Base-by-base conservation (phyloP, 805 yeast genomes). In the Zygosaccharomyces gambellarensis region DNA sequence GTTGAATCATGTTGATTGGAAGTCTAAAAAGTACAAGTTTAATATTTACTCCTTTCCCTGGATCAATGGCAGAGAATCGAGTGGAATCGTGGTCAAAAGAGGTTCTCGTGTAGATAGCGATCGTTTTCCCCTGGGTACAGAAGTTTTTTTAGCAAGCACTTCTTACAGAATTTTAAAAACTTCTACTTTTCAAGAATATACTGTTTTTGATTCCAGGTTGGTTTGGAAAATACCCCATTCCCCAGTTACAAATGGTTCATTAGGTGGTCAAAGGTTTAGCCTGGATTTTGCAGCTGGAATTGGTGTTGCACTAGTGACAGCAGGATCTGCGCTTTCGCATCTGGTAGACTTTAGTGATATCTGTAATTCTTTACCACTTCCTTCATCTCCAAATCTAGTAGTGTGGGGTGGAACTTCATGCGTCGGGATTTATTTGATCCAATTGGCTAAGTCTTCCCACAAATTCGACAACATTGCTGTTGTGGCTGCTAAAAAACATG, bases 351-450 rank as follows among this genome's bases (percentile, higher is more conserved):
- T 50, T 23, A 22, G 45, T 11, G 44, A 49, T 10, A 46, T 52
- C n/a, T 54, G 44, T n/a, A 19, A 44, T 19, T 17, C 38, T 5
- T 14, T 9, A 8, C 11, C 4, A 8, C 19, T 11, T 7, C 9
- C 38, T 34, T 21, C 10, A 5, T 55, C 52, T 22, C 3, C 28
- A 11, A 56, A 64, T 30, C 46, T 72, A 10, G 48, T 73, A 5
- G 63, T 75, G n/a, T 75, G 79, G 79, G 79, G 79, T 32, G 79
- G 76, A 3, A 69, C 76, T 4, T 72, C 77, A 21, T 74, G 74
- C 31, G 78, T 75, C 38, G 79, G 78, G 0, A 59, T 73, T 5
- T 74, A 72, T 51, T 58, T 70, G 10, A 65, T 71, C 11, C 79
- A 75, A 54, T 51, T 75, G 32, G 76, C 77, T 1, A 72, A 62